phyloP scores from a whole-genome alignment of 75 land plant species.

The Gnetum montanum region DNA sequence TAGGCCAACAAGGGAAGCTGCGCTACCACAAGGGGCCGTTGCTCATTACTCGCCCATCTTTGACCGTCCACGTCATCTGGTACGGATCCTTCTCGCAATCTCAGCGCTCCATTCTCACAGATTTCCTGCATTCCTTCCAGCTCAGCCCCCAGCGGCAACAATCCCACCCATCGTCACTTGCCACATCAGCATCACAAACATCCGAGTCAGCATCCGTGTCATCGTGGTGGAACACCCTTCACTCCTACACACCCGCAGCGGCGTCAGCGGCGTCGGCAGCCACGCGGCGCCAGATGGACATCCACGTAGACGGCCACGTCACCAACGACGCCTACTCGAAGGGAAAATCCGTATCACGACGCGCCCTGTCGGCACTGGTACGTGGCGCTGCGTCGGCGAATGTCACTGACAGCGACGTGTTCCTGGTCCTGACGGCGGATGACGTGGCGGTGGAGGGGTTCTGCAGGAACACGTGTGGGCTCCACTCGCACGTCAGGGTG shows the following conservation, averaged over 20 bases:
- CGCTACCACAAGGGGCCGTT: conserved; percentile 55
- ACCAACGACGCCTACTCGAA: conserved; percentile 6
- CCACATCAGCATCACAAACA: conserved; percentile 22
- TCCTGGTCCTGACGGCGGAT: conserved; percentile 26
- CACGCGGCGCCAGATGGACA: conserved; percentile 1
- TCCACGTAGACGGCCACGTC: conserved; percentile 7
- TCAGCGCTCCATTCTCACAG: conserved; percentile 41
- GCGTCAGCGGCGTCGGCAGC: conserved; percentile 12
- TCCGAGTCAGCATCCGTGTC: neutral
- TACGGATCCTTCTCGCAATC: conserved; percentile 51
- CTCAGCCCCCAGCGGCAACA: conserved; percentile 7
- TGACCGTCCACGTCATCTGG: conserved; percentile 51
- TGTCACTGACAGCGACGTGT: conserved; percentile 13
- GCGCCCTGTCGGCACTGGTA: conserved; percentile 5
- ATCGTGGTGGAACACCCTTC: conserved; percentile 20
- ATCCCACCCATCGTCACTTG: conserved; percentile 13
- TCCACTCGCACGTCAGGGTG: neutral
- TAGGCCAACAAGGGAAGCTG: too few relatives aligned
- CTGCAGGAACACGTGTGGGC: conserved; percentile 19
- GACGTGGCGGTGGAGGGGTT: conserved; percentile 32
- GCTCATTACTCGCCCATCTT: conserved; percentile 17
- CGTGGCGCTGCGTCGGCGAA: neutral
- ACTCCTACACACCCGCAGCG: too few relatives aligned
- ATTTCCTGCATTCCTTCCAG: conserved; percentile 50
- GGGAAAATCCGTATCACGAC: conserved; percentile 15